Conservation (phyloP, 306 rosid genomes). For the Cyclanthera cordifolia region DNA sequence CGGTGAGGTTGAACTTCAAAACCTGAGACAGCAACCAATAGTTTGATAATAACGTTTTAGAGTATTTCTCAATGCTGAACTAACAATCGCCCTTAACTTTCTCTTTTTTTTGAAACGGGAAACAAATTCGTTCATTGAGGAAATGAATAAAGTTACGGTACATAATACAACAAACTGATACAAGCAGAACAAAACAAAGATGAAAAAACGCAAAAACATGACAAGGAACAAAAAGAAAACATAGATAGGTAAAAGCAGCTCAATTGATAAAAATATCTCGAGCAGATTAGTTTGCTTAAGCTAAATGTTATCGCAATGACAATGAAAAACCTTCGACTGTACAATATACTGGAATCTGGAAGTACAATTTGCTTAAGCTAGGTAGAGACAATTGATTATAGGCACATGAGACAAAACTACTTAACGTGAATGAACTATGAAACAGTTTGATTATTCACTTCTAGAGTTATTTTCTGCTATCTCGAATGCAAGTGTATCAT, state of each 20-base stretch:
- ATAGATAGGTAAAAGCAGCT: too few relatives aligned
- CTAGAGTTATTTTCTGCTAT: not conserved
- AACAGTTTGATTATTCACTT: not conserved
- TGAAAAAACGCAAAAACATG: too few relatives aligned
- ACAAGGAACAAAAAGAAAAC: too few relatives aligned
- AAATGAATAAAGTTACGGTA: too few relatives aligned
- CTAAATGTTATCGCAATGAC: not conserved
- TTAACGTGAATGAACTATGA: not conserved
- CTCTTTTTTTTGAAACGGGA: too few relatives aligned
- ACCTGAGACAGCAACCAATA: conserved; percentile 41
- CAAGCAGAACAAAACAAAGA: too few relatives aligned
- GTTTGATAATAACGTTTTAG: not conserved
- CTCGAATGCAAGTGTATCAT: not conserved
- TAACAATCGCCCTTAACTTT: not conserved
- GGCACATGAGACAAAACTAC: not conserved
- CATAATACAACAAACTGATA: too few relatives aligned
- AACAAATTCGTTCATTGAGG: too few relatives aligned
- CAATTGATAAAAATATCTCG: too few relatives aligned
- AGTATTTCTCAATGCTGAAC: not conserved
- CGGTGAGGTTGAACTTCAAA: conserved; percentile 92
- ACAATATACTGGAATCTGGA: not conserved
- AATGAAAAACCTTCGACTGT: not conserved
- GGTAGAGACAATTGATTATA: not conserved
- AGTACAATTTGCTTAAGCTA: not conserved
- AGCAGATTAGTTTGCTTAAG: too few relatives aligned